Conservation (phyloP, 768 basidiomycete species). For the Xerocomellus intermedius region DNA sequence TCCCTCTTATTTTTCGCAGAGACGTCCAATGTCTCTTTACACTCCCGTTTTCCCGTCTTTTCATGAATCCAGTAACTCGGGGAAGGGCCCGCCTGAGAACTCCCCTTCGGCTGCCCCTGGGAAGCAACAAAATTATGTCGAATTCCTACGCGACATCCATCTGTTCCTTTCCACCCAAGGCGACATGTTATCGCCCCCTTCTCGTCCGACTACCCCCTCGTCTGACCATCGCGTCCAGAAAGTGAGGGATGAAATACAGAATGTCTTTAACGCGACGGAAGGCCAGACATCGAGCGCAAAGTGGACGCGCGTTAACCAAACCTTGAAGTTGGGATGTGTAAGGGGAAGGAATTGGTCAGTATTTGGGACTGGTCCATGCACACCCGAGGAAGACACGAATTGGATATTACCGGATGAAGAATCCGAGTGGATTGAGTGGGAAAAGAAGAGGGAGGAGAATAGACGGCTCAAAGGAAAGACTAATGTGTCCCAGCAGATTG, state of each 20-base stretch:
- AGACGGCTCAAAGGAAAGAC: constrained; percentile 19
- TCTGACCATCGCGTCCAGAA: constrained; percentile 29
- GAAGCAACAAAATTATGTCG: constrained; percentile 21
- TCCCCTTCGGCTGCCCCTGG: neutral
- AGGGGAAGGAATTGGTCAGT: constrained; percentile 34
- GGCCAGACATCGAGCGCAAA: constrained; percentile 44
- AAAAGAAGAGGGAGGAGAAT: constrained; percentile 30
- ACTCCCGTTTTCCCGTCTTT: constrained; percentile 34
- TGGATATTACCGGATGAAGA: constrained; percentile 47
- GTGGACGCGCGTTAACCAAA: constrained; percentile 43
- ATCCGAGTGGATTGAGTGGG: constrained; percentile 48
- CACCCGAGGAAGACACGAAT: constrained; percentile 24
- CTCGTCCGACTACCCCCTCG: constrained; percentile 34
- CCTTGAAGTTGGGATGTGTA: constrained; percentile 41
- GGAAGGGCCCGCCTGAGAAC: constrained; percentile 6
- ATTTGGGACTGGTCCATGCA: constrained; percentile 21
- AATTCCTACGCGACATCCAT: constrained; percentile 31
- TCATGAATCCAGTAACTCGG: constrained; percentile 5
- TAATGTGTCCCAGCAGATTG: constrained; percentile 9
- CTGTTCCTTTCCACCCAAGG: constrained; percentile 32
- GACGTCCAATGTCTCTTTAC: constrained; percentile 32
- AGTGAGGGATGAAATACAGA: constrained; percentile 34
- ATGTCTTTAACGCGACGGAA: constrained; percentile 35
- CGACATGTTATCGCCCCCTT: constrained; percentile 36
- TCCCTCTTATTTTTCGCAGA: neutral